phyloP scores from a whole-genome alignment of 164 flowering plant species.

The Dillenia suffruticosa region DNA sequence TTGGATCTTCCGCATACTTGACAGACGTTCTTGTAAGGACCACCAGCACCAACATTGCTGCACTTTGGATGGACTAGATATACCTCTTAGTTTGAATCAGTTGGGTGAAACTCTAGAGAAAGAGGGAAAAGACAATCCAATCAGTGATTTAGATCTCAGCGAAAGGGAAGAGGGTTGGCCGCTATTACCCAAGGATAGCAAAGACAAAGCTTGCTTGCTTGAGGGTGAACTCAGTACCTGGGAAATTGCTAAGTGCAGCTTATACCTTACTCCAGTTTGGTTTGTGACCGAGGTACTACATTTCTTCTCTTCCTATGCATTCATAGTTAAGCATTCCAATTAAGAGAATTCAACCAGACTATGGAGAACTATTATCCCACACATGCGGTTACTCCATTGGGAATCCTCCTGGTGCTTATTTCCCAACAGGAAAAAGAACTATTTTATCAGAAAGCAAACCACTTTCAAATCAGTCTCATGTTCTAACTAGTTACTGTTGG shows the following conservation, averaged over 20 bases:
- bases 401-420: too few species aligned
- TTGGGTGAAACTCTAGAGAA: conserved; percentile 19
- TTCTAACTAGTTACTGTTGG: too few species aligned
- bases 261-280: conserved; percentile 58
- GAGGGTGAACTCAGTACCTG: conserved; percentile 27
- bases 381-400: too few species aligned
- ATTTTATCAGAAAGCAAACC: too few species aligned
- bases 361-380: too few species aligned
- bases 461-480: too few species aligned
- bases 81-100: conserved; percentile 35
- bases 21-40: conserved; percentile 4
- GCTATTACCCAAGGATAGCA: conserved; percentile 22
- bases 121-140: conserved; percentile 18
- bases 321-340: too few species aligned
- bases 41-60: conserved; percentile 2
- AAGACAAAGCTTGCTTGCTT: conserved; percentile 18
- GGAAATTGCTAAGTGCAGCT: conserved; percentile 43
- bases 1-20: conserved; percentile 24
- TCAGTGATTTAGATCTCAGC: conserved; percentile 27
- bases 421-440: too few species aligned
- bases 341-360: too few species aligned
- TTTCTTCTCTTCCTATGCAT: background rate
- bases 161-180: conserved; percentile 42
- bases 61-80: conserved; percentile 28
- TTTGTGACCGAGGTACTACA: conserved; percentile 49